Evolutionary conservation across 2,329 filamentous ascomycete species (phyloP).

Genomic region (Colletotrichum somersetense): DNA sequence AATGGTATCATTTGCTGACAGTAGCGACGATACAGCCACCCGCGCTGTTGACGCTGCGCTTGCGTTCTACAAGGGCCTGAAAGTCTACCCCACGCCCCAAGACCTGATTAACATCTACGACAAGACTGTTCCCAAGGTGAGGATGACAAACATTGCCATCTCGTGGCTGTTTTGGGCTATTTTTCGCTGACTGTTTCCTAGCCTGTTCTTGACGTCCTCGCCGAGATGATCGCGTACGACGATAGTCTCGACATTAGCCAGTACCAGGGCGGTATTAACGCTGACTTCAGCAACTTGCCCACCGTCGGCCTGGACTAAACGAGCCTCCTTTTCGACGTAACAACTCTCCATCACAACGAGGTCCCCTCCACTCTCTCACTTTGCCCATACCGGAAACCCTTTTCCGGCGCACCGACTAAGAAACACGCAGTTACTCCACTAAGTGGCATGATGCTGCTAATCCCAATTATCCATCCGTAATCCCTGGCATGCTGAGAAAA

Average conservation of each 20-base stretch:
- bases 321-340: neutral
- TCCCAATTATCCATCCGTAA: conserved; percentile 27
- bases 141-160: conserved; percentile 10
- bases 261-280: conserved; percentile 48
- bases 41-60: conserved; percentile 83
- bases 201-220: conserved; percentile 94
- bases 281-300: conserved; percentile 62
- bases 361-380: conserved; percentile 30
- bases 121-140: conserved; percentile 95
- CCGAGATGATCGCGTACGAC: conserved; percentile 98
- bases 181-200: conserved; percentile 53
- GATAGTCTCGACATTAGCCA: conserved; percentile 73
- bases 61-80: conserved; percentile 97
- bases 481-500: conserved; percentile 32
- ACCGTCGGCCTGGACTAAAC: conserved; percentile 67
- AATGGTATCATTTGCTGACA: conserved; percentile 21
- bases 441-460: conserved; percentile 26
- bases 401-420: conserved; percentile 20
- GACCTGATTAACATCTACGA: conserved; percentile 98
- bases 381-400: conserved; percentile 9
- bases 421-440: conserved; percentile 26
- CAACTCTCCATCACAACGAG: conserved; percentile 16
- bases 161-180: neutral
- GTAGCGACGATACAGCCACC: conserved; percentile 18
- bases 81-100: conserved; percentile 94